Percentiles rank a stretch among this genome's conserved stretches.
Conservation (phyloP, 2,329 filamentous ascomycete genomes). For the Decorospora gaudefroyi region DNA sequence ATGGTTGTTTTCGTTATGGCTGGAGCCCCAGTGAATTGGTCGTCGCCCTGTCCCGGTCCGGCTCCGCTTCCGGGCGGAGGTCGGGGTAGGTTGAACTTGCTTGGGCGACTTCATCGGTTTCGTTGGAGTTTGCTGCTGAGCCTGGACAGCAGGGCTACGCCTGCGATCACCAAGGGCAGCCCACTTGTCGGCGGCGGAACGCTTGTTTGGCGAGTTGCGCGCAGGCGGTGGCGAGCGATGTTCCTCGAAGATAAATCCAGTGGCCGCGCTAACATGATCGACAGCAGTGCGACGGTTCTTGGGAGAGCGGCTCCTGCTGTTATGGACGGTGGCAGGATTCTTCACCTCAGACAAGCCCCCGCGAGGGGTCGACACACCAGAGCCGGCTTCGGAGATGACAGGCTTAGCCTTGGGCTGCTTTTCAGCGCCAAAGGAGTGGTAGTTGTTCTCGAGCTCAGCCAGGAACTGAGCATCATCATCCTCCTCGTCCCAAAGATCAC, state of each 20-base stretch:
- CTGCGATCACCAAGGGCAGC: constrained; percentile 82
- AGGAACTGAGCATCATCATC: constrained; percentile 68
- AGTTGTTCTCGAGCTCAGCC: constrained; percentile 64
- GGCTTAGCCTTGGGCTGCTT: constrained; percentile 45
- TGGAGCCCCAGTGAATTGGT: constrained; percentile 43
- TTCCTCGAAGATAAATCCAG: constrained; percentile 76
- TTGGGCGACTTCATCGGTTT: constrained; percentile 49
- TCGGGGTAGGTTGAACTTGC: constrained; percentile 40
- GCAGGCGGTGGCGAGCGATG: constrained; percentile 48
- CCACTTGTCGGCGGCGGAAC: constrained; percentile 78
- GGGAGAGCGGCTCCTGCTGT: constrained; percentile 49
- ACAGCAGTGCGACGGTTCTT: constrained; percentile 55
- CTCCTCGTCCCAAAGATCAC: constrained; percentile 96
- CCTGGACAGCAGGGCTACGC: constrained; percentile 62
- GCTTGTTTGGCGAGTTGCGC: constrained; percentile 69
- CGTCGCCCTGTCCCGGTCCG: constrained; percentile 47
- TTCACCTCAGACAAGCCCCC: constrained; percentile 60
- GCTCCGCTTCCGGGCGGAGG: constrained; percentile 48
- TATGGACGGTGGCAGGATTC: constrained; percentile 58
- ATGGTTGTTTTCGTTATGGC: constrained; percentile 41
- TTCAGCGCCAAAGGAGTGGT: constrained; percentile 51
- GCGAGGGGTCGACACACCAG: constrained; percentile 56
- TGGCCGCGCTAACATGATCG: constrained; percentile 68
- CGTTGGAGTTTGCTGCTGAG: constrained; percentile 51
- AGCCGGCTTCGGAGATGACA: constrained; percentile 48